Conservation (phyloP, 2,329 filamentous ascomycete genomes). For the Claviceps quebecensis region DNA sequence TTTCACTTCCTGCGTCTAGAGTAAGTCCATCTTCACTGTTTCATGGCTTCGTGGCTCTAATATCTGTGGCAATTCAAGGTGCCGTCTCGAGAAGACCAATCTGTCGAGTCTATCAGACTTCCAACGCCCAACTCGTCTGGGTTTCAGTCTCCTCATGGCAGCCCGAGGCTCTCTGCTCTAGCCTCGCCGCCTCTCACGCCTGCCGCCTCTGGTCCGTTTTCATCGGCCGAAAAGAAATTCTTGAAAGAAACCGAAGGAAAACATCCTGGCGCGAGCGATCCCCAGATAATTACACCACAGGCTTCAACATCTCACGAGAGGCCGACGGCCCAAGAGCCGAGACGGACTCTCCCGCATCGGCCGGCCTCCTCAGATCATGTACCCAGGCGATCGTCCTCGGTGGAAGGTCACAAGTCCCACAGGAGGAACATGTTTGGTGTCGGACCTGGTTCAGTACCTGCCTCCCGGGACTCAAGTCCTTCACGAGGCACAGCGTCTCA, state of each 20-base stretch:
- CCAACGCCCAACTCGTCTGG: constrained; percentile 51
- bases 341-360: constrained; percentile 26
- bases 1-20: constrained; percentile 73
- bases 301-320: constrained; percentile 44
- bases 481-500: constrained; percentile 47
- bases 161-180: constrained; percentile 54
- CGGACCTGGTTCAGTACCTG: constrained; percentile 39
- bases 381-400: constrained; percentile 27
- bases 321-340: constrained; percentile 26
- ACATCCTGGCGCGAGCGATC: constrained; percentile 24
- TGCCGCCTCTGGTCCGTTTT: constrained; percentile 47
- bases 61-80: constrained; percentile 25
- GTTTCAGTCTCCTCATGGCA: constrained; percentile 51
- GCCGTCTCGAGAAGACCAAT: constrained; percentile 45
- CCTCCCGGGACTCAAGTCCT: constrained; percentile 49
- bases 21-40: constrained; percentile 39
- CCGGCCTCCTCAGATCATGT: constrained; percentile 28
- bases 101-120: constrained; percentile 46
- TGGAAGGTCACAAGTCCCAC: constrained; percentile 28
- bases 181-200: constrained; percentile 86
- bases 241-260: constrained; percentile 21
- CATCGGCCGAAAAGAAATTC: constrained; percentile 14
- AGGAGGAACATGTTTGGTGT: constrained; percentile 41
- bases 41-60: constrained; percentile 1
- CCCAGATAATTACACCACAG: constrained; percentile 51